Evolutionary conservation across 2,329 filamentous ascomycete species (phyloP).

Genomic region (Apiospora kogelbergensis): DNA sequence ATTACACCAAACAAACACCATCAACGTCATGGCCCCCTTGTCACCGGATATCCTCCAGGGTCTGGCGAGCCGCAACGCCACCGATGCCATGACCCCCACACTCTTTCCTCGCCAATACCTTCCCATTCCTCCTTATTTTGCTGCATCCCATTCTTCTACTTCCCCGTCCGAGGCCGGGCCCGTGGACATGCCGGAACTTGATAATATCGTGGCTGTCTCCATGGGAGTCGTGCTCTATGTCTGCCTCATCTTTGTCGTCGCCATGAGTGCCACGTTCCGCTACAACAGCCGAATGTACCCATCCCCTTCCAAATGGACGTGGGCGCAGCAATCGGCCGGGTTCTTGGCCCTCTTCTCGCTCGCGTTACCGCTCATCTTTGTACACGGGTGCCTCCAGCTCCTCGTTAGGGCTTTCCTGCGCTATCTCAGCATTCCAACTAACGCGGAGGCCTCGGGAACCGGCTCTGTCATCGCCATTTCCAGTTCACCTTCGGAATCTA

Average conservation of each 20-base stretch:
- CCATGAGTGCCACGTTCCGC: neutral
- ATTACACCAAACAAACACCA: too few species aligned
- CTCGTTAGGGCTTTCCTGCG: neutral
- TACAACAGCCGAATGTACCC: neutral
- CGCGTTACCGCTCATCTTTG: neutral
- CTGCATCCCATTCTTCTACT: too few species aligned
- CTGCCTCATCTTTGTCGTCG: neutral
- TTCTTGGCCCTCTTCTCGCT: neutral
- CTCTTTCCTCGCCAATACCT: too few species aligned
- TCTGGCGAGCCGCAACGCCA: neutral
- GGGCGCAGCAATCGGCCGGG: neutral
- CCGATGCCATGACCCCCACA: neutral
- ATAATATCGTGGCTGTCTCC: too few species aligned
- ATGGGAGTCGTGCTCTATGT: neutral
- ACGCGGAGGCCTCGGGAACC: too few species aligned
- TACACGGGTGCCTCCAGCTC: neutral
- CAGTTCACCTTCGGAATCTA: too few species aligned
- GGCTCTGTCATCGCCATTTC: too few species aligned
- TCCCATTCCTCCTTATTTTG: too few species aligned
- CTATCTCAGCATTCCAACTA: too few species aligned
- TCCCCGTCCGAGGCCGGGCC: too few species aligned
- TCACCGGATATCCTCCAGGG: too few species aligned
- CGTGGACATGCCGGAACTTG: neutral
- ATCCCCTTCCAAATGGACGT: neutral
- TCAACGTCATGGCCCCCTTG: neutral